Evolutionary conservation across 495 filamentous ascomycete species (phyloP).

Genomic region (Tuber aestivum): DNA sequence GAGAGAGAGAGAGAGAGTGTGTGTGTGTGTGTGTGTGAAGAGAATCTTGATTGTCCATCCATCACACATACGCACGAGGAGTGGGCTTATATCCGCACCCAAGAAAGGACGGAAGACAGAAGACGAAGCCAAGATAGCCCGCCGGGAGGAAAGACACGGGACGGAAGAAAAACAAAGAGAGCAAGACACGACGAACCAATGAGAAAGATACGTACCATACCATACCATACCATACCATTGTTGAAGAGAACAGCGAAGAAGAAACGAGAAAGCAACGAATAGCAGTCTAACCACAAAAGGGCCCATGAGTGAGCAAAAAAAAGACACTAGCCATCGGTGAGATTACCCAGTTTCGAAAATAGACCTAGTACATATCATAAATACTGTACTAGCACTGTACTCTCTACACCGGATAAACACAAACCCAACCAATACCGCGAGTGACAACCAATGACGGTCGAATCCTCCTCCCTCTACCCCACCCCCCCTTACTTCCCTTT

Average conservation of each 20-base stretch:
- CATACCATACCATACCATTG: no score
- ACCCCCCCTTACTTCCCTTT: neutral
- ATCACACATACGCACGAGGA: neutral
- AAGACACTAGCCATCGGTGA: no score
- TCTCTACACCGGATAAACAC: neutral
- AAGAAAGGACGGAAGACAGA: neutral
- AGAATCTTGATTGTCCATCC: neutral
- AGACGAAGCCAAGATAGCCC: neutral
- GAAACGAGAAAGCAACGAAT: no score
- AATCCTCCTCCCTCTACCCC: neutral
- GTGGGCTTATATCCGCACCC: neutral
- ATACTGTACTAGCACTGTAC: no score
- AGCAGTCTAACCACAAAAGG: no score
- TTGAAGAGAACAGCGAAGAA: no score
- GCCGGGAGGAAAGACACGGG: neutral
- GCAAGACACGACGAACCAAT: neutral
- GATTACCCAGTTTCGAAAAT: neutral
- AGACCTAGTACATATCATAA: no score
- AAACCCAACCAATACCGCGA: neutral
- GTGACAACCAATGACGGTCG: neutral
- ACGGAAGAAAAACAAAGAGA: neutral
- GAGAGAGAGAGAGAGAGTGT: neutral
- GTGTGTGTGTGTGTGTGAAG: no score
- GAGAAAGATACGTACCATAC: no score
- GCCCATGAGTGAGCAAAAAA: neutral